Percentiles rank a stretch among this genome's conserved stretches.
Conservation (phyloP, 495 filamentous ascomycete genomes). For the Aspergillus cavernicola region DNA sequence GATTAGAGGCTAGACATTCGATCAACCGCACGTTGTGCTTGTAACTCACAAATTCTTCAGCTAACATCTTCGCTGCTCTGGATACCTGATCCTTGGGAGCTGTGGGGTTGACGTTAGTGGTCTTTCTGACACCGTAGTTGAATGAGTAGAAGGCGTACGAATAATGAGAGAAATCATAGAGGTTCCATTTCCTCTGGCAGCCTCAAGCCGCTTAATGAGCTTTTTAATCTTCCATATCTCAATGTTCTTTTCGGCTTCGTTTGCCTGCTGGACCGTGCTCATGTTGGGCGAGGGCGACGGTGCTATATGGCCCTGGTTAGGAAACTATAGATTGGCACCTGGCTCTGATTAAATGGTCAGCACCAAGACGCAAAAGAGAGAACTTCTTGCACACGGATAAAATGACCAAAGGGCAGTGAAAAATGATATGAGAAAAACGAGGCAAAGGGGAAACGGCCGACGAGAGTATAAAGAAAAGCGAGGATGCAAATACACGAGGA, state of each 20-base stretch:
- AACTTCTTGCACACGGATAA: no score
- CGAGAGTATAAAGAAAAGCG: background rate
- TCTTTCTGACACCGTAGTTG: conserved; percentile 7
- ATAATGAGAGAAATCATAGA: conserved; percentile 99
- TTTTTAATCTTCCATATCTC: conserved; percentile 92
- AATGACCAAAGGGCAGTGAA: background rate
- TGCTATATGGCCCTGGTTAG: conserved; percentile 23
- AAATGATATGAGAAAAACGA: background rate
- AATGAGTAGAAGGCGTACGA: conserved; percentile 54
- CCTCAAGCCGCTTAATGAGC: conserved; percentile 91
- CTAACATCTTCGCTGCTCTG: conserved; percentile 96
- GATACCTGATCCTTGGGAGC: conserved; percentile 98
- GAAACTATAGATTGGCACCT: conserved; percentile 12
- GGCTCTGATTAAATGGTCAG: background rate
- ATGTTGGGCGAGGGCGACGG: conserved; percentile 59
- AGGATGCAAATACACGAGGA: background rate
- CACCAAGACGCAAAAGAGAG: background rate
- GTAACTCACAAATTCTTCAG: conserved; percentile 92
- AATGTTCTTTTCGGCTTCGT: conserved; percentile 97
- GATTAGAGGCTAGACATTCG: conserved; percentile 21
- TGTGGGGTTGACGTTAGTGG: conserved; percentile 30
- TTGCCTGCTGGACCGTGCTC: conserved; percentile 83
- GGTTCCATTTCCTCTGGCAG: conserved; percentile 90
- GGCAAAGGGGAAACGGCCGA: background rate
- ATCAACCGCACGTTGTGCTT: background rate